Conservation (phyloP, 2,329 filamentous ascomycete genomes). For the Xylariales sp. region DNA sequence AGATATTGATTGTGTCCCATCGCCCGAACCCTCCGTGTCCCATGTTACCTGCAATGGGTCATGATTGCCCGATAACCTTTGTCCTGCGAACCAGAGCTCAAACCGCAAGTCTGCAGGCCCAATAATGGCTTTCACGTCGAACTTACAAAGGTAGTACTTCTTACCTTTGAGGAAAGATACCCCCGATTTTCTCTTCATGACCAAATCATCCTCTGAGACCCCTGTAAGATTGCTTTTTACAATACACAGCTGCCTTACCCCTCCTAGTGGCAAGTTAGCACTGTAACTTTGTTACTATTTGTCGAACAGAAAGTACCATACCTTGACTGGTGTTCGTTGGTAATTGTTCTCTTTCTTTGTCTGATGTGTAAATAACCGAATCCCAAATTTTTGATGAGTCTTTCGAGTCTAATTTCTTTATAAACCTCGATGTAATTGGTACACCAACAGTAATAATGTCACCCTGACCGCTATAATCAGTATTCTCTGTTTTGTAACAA, state of each 20-base stretch:
- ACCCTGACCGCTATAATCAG: too few relatives aligned
- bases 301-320: too few relatives aligned
- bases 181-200: slow-evolving; percentile 29
- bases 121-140: slow-evolving; percentile 50
- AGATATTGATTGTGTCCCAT: slow-evolving; percentile 5
- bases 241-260: slow-evolving; percentile 31
- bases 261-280: slow-evolving; percentile 7
- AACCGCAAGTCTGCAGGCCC: slow-evolving; percentile 50
- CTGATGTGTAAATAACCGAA: slow-evolving; percentile 33
- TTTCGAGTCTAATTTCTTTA: slow-evolving; percentile 26
- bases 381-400: slow-evolving; percentile 31
- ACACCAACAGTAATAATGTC: slow-evolving; percentile 31
- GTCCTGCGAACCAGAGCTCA: slow-evolving; percentile 37
- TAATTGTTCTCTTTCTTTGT: slow-evolving; percentile 29
- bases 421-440: slow-evolving; percentile 28
- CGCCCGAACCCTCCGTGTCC: slow-evolving; percentile 23
- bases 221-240: slow-evolving; percentile 36
- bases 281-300: neutral
- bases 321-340: slow-evolving; percentile 32
- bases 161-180: slow-evolving; percentile 27
- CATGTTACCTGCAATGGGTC: slow-evolving; percentile 31
- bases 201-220: slow-evolving; percentile 31
- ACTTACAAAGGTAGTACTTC: slow-evolving; percentile 34
- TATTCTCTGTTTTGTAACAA: too few relatives aligned
- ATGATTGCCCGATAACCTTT: slow-evolving; percentile 33